Evolutionary conservation across 805 yeast genomes (phyloP), one percentile per base, ranked within the genome.

Genomic region (Candida morakotiae): DNA sequence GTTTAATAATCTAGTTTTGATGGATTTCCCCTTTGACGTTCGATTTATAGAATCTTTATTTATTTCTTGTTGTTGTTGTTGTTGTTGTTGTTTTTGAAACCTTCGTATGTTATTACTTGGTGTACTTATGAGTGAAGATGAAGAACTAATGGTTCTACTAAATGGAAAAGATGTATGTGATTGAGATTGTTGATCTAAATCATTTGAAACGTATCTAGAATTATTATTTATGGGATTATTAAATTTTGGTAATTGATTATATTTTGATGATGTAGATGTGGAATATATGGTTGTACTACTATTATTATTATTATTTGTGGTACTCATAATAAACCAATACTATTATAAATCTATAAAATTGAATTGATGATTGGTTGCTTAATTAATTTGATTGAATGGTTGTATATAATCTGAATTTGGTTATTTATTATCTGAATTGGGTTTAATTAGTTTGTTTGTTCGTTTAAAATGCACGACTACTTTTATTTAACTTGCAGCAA

Each of bases 81-180:
- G 46, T 20, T 45, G 55, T 37, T 45, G 45, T 28, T 53, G 58
- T 36, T 49, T 48, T 38, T 60, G 65, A 28, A 60, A 51, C 31
- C 66, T 48, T 24, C 64, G 53, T 25, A 62, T 62, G 43, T 61
- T 55, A 47, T 65, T 65, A 46, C 71, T 65, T 19, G 71, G 72
- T 1, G 71, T 64, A 42, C 69, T 60, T 29, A 67, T 51, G 43
- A 64, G 56, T 5, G 69, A 62, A 2, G 70, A 64, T 3, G 67
- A 55, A 10, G 68, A 60, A 32, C 62, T 55, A 10, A 63, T 54
- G 1, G 68, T 61, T 17, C 71, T 48, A 26, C 58, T 62, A 13
- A 15, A 27, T 3, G 36, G 35, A n/a, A 28, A 10, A 10, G 36
- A 21, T 3, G 27, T 11, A 9, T 18, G 13, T 15, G 26, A n/a